Evolutionary conservation across 805 yeast species (phyloP), one percentile per base, ranked within the genome.

Genomic region (Starmerella khaoyaiensis): DNA sequence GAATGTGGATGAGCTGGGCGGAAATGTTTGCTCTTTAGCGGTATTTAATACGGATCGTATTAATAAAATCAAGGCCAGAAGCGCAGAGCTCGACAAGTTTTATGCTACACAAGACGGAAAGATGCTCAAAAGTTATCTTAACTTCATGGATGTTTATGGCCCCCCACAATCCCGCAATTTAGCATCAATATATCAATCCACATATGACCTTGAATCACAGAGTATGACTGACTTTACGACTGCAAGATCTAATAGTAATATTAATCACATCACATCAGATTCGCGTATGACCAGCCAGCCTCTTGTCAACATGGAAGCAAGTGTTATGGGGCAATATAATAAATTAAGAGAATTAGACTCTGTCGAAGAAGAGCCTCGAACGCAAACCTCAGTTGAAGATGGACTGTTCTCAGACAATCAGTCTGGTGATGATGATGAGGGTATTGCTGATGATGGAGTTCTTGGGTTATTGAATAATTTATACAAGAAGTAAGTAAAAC

Each of bases 1-100:
- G 10, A 90, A 87, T 55, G 82, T 86, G 33, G 96, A 86, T 60
- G 97, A 95, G 0, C 63, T 90, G 28, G 99, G 98, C 0, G 50
- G 50, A 6, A 79, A 86, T 52, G 94, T 90, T 26, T 87, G 97
- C 54, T 76, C 82, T 21, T 83, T 77, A 65, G 97, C 97, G 2
- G 81, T 82, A 76, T 90, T 90, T 59, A 78, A 82, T 47, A 73
- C 79, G 44, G 84, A 76, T 43, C 72, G 72, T 45, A 67, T 68
- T 15, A 44, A 46, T 18, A 46, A 54, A 16, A 63, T 61, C 16
- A 58, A 56, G 37, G 60, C 42, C 39, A 58, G 45, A 53, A 51
- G 47, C n/a, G 53, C 47, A n/a, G 48, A 44, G 5, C 44, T 47
- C 15, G 56, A 60, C 28, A 61, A 64, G 28, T 55, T 55, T 34